Evolutionary conservation across 2,329 filamentous ascomycete genomes (phyloP), one percentile per base, ranked within the genome.

Genomic region (Thielaviopsis punctulata): DNA sequence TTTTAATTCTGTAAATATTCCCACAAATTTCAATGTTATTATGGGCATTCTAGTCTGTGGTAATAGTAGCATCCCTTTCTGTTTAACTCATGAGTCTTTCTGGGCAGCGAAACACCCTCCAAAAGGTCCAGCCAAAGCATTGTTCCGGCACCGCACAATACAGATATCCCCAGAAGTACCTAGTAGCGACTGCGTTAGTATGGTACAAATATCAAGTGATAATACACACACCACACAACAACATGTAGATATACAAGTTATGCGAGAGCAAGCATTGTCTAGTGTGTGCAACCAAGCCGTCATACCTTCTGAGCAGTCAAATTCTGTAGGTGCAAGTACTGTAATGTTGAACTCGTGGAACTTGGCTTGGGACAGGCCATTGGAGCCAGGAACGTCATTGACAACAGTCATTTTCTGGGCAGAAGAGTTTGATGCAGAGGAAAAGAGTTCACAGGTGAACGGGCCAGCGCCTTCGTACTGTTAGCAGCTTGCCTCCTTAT

Each of bases 141-240:
- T 74, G 65, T 80, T 80, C n/a, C 73, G 68, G 67, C 76, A 79
- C 24, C 76, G 70, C 12, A 79, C 67, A 0, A 75, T 78, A 66
- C 75, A 77, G 36, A 77, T 60, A 51, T 77, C 72, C 33, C 77
- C 77, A 1, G 75, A 76, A 0, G 76, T 75, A 3, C 64, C 70
- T 71, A 39, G n/a, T n/a, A n/a, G n/a, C n/a, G n/a, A n/a, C n/a
- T n/a, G n/a, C n/a, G n/a, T n/a, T n/a, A n/a, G n/a, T n/a, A n/a
- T n/a, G n/a, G n/a, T n/a, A n/a, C n/a, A n/a, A n/a, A n/a, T n/a
- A n/a, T n/a, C n/a, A n/a, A n/a, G n/a, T n/a, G n/a, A n/a, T n/a
- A n/a, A n/a, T n/a, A n/a, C n/a, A n/a, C n/a, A n/a, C n/a, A n/a
- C n/a, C n/a, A n/a, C n/a, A n/a, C n/a, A n/a, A n/a, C n/a, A n/a